A percentile compares a stretch with the other conserved stretches of the same genome.
Conservation (phyloP, 139 green algal species). For the Protoeuglena noctilucae region DNA sequence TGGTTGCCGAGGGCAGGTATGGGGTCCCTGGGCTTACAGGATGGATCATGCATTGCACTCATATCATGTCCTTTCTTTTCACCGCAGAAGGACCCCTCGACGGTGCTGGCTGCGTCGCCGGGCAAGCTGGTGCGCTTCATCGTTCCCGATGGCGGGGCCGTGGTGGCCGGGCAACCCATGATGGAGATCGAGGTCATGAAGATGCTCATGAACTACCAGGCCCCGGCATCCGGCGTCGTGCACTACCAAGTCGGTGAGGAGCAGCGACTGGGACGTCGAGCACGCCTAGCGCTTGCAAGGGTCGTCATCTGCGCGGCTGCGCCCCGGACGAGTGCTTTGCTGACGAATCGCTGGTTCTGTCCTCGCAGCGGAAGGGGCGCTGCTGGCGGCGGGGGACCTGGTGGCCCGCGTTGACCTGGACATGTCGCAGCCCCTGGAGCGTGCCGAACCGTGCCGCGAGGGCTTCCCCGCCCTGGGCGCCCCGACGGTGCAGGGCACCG, state of each 20-base stretch:
- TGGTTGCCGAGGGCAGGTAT: too few species aligned
- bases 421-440: slow-evolving; percentile 25
- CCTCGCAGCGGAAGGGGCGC: slow-evolving; percentile 40
- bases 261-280: too few species aligned
- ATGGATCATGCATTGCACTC: too few species aligned
- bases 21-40: too few species aligned
- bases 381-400: slow-evolving; percentile 52
- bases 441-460: slow-evolving; percentile 7
- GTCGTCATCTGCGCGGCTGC: too few species aligned
- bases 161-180: slow-evolving; percentile 50
- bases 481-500: slow-evolving; percentile 30
- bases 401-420: slow-evolving; percentile 66
- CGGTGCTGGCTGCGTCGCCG: slow-evolving; percentile 30
- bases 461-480: slow-evolving; percentile 58
- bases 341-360: too few species aligned
- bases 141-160: slow-evolving; percentile 42
- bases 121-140: slow-evolving; percentile 72
- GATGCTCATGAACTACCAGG: slow-evolving; percentile 75
- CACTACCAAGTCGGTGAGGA: slow-evolving; percentile 30
- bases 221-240: slow-evolving; percentile 49
- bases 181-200: slow-evolving; percentile 70
- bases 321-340: too few species aligned
- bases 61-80: too few species aligned
- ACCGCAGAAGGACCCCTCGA: slow-evolving; percentile 14
- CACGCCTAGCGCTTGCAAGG: too few species aligned